Percentiles rank a stretch among this genome's conserved stretches.
Evolutionary conservation across 805 yeast genomes (phyloP).

Genomic region (Wickerhamomyces kurtzmanii): DNA sequence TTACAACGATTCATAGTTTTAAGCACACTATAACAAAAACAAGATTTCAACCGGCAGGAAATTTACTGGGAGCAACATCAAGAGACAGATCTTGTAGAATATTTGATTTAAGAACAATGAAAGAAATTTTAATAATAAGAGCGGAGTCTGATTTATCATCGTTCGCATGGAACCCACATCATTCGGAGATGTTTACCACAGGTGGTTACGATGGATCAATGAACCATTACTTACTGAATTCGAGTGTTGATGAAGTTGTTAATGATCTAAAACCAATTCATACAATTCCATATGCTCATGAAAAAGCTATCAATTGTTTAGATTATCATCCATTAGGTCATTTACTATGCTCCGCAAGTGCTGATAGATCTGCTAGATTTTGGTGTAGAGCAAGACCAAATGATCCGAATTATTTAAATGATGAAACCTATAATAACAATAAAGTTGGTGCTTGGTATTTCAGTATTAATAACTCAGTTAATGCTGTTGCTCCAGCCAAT

Average conservation of each 20-base stretch:
- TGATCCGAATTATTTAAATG: constrained; percentile 75
- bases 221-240: constrained; percentile 61
- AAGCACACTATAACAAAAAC: constrained; percentile 90
- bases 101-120: constrained; percentile 82
- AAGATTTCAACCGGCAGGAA: constrained; percentile 75
- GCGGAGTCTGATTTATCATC: constrained; percentile 83
- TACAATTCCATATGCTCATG: constrained; percentile 85
- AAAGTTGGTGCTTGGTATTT: constrained; percentile 49
- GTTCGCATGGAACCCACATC: constrained; percentile 89
- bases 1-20: constrained; percentile 81
- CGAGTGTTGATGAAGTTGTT: constrained; percentile 20
- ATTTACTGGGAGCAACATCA: constrained; percentile 76
- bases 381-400: constrained; percentile 93
- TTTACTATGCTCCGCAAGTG: constrained; percentile 82
- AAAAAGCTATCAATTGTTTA: constrained; percentile 80
- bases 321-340: constrained; percentile 96
- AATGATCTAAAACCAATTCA: constrained; percentile 39
- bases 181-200: constrained; percentile 66
- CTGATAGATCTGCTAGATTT: constrained; percentile 85
- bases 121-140: constrained; percentile 60
- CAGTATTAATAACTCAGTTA: constrained; percentile 26
- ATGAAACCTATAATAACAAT: constrained; percentile 67
- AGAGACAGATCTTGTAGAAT: constrained; percentile 83
- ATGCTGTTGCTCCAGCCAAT: constrained; percentile 21
- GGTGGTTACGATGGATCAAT: constrained; percentile 89